Evolutionary conservation across 139 green algal species (phyloP), one percentile per base, ranked within the genome.

Genomic region (Chlamydomonas eustigma): DNA sequence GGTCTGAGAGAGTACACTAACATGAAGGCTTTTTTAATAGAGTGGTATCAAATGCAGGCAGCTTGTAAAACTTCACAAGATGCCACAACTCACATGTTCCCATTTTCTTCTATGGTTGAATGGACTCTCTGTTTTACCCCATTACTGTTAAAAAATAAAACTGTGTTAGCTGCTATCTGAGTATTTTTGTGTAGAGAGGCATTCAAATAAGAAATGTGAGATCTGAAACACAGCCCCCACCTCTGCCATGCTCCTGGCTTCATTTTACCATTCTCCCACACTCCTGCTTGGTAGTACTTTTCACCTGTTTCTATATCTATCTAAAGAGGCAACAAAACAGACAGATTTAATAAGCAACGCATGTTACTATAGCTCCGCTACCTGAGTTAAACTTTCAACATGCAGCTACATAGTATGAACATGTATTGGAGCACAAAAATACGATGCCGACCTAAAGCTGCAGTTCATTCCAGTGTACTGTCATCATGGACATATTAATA

Each of bases 281-380:
- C 71, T 4, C 85, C 34, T 4, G 51, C 28, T 58, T 87, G 81
- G 58, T 89, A 87, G 74, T 87, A 89, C 76, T 89, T 89, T 32
- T 89, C 84, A n/a, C 84, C 84, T 8, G 78, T 86, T 0, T 66
- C 31, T 0, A 82, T 39, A 69, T 89, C 84, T 2, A 89, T 81
- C 84, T 88, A 66, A 65, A 6, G 28, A 78, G 3, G 64, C 39
- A 37, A 32, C 6, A 73, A 52, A 51, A 71, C 25, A 24, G 44
- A 4, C 30, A 25, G 31, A 6, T 39, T 67, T 2, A 6, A 44
- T 24, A n/a, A 70, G 63, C 63, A 24, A 70, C n/a, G n/a, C n/a
- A n/a, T n/a, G n/a, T n/a, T n/a, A n/a, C n/a, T n/a, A n/a, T n/a
- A n/a, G n/a, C n/a, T n/a, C n/a, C n/a, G n/a, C n/a, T n/a, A n/a